Base-by-base conservation (phyloP, 2,329 filamentous ascomycete species). In the Xylariaceae sp. region DNA sequence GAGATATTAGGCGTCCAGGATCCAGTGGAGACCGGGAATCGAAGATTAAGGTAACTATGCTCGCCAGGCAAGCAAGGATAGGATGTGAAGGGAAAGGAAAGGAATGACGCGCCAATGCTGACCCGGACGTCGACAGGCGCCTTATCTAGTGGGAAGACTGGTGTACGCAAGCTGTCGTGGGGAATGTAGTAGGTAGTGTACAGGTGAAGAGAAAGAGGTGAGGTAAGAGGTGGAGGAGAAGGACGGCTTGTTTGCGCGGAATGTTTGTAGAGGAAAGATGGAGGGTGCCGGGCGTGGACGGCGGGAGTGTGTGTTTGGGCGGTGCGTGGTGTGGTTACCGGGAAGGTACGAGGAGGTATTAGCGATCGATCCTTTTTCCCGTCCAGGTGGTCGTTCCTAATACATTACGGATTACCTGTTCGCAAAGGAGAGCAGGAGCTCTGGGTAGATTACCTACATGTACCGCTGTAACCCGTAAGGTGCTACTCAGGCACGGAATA, bases 401-500 rank as follows among this genome's bases (percentile, higher is more conserved):
- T 50, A 59, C 68, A 66, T 67, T 69, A 71, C 68, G 55, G 69
- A 66, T 67, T 69, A 71, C 68, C 55, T 71, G 70, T 71, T 70
- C 69, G 67, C 64, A 71, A 71, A 65, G 62, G 64, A 66, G 64
- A 66, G 37, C 48, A 60, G 35, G 59, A 62, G 52, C 57, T 18
- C 2, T 50, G 18, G 37, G 37, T 42, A 42, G 37, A 42, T 9
- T 42, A 7, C 23, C 23, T 30, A 30, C 23, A 30, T 30, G 23
- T 30, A 30, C 23, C 23, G 23, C 23, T 30, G 23, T 30, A 30
- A 4, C 23, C 23, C 23, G 23, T 30, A 30, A 30, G 23, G 23
- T 30, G 23, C 23, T 30, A 30, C 23, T 30, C 23, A 30, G 23
- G 23, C 23, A 30, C 23, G 4, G 23, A 30, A 30, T 30, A 30